Base-by-base conservation (phyloP, 495 filamentous ascomycete genomes). In the Usnea hakonensis region DNA sequence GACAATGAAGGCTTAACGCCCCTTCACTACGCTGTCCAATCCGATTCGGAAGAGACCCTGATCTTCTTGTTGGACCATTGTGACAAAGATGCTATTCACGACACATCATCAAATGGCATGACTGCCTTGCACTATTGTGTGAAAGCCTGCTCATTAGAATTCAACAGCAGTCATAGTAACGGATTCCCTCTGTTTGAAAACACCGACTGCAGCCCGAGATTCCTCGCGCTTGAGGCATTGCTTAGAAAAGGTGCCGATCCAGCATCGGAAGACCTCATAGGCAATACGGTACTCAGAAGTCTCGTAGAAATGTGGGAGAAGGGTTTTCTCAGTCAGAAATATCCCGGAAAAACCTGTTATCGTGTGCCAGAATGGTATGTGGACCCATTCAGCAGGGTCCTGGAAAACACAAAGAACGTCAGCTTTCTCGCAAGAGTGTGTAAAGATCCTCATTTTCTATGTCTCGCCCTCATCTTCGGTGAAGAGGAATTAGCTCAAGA, bases 71-170 rank as follows among this genome's bases (percentile, higher is more conserved):
- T 17, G 41, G 41, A 11, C 33, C 62, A 16, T 6, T 41, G 23
- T 19, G 11, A 16, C 33, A 9, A 36, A 38, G 21, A 54, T 37
- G 28, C 56, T 36, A 1, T 64, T 35, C 33, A 41, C 46, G 26
- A 60, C 7, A 60, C 17, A 13, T 8, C 62, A 10, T 21, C 10
- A 55, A 36, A 60, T 38, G 62, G 56, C 33, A 17, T 26, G n/a
- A 64, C 57, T 17, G 43, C 62, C 21, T 60, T 60, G 26, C 57
- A 64, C 48, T 41, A 60, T 38, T 46, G 57, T 54, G 37, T 44
- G 37, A 33, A 23, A 16, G 37, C 14, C 23, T 16, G 23, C 5
- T 60, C 36, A 13, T 14, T 33, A 4, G 46, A 60, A n/a, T n/a
- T n/a, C n/a, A n/a, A n/a, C n/a, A n/a, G n/a, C n/a, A n/a, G n/a